phyloP scores from a whole-genome alignment of 2,329 filamentous ascomycete genomes.

The Colletotrichum salicis region DNA sequence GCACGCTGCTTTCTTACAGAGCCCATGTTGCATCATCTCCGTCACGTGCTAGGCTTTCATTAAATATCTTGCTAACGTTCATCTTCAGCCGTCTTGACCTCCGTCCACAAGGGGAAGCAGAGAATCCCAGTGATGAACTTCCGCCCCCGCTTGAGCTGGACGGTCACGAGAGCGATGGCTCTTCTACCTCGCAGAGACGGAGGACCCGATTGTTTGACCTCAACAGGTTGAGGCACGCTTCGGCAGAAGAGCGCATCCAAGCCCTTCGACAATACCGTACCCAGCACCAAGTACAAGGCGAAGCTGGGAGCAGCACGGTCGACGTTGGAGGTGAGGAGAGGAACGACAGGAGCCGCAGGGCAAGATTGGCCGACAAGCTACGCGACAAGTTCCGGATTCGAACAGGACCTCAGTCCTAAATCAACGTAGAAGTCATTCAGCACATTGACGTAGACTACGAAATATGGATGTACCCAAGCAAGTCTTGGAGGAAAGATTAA shows the following conservation, averaged over 20 bases:
- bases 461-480: too few species aligned
- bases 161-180: constrained; percentile 46
- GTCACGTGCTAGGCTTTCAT: not conserved
- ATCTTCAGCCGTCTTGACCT: constrained; percentile 64
- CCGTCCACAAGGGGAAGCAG: constrained; percentile 48
- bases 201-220: constrained; percentile 67
- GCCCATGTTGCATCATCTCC: not conserved
- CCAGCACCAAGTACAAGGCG: constrained; percentile 46
- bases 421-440: not conserved
- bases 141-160: constrained; percentile 57
- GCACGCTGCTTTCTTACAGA: not conserved
- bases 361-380: constrained; percentile 59
- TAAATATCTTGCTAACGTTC: constrained; percentile 35
- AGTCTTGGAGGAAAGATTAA: not conserved
- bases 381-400: constrained; percentile 65
- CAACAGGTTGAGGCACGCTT: constrained; percentile 66
- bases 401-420: constrained; percentile 53
- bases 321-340: constrained; percentile 44
- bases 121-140: constrained; percentile 42
- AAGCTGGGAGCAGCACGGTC: not conserved
- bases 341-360: constrained; percentile 52
- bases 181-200: constrained; percentile 49
- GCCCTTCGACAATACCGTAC: constrained; percentile 62
- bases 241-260: constrained; percentile 71
- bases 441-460: not conserved